Evolutionary conservation across 2,329 filamentous ascomycete genomes (phyloP).

Genomic region (Penicillium sp.): DNA sequence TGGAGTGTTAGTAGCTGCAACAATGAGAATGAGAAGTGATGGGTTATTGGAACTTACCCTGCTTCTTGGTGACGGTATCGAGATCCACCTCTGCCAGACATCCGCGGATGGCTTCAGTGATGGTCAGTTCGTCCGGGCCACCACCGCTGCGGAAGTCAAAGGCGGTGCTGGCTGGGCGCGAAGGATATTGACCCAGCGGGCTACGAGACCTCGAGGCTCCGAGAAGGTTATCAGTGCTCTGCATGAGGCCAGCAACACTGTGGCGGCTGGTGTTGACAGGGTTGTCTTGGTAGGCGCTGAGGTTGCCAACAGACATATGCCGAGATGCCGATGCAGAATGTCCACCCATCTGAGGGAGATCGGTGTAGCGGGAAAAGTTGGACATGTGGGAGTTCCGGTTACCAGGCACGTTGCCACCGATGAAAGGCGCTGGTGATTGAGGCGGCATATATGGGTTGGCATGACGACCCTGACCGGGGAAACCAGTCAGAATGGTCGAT

Average conservation of each 20-base stretch:
- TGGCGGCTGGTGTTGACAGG: conserved; percentile 36
- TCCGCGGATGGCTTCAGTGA: conserved; percentile 77
- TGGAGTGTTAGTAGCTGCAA: background rate
- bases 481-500: conserved; percentile 81
- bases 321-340: conserved; percentile 40
- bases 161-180: conserved; percentile 53
- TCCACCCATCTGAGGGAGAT: conserved; percentile 51
- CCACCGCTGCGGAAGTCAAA: conserved; percentile 57
- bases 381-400: conserved; percentile 71
- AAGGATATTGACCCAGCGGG: conserved; percentile 48
- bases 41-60: conserved; percentile 56
- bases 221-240: conserved; percentile 46
- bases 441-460: conserved; percentile 71
- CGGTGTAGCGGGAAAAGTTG: conserved; percentile 60
- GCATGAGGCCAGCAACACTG: conserved; percentile 44
- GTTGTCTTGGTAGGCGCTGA: conserved; percentile 48
- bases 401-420: conserved; percentile 48
- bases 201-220: conserved; percentile 44
- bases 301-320: conserved; percentile 60
- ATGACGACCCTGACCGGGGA: conserved; percentile 62
- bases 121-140: conserved; percentile 74
- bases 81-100: conserved; percentile 87
- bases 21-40: background rate
- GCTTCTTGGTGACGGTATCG: conserved; percentile 98
- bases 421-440: conserved; percentile 70